Evolutionary conservation across 2,329 filamentous ascomycete genomes (phyloP).

Genomic region (Alternaria sp.): DNA sequence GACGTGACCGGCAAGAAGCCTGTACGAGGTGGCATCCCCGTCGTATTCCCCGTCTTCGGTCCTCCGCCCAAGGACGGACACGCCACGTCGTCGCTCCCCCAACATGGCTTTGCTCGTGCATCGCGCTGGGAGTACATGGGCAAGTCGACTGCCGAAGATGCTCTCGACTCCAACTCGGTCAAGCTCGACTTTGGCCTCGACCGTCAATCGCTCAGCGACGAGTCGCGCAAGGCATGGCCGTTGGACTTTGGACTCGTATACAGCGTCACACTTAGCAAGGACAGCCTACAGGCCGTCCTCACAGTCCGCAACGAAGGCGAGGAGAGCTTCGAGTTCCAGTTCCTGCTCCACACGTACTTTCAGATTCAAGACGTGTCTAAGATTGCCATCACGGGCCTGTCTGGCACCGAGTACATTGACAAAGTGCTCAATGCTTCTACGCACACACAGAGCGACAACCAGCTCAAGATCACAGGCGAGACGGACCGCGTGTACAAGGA

Average conservation of each 20-base stretch:
- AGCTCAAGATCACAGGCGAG: slow-evolving; percentile 77
- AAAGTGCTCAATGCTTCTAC: slow-evolving; percentile 75
- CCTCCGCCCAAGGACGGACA: slow-evolving; percentile 75
- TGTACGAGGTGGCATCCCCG: slow-evolving; percentile 88
- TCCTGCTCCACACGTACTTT: slow-evolving; percentile 91
- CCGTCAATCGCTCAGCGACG: slow-evolving; percentile 72
- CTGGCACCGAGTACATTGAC: slow-evolving; percentile 80
- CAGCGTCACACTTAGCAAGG: slow-evolving; percentile 83
- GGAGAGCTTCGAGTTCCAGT: slow-evolving; percentile 87
- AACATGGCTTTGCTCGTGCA: slow-evolving; percentile 94
- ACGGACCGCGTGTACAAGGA: slow-evolving; percentile 86
- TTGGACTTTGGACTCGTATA: slow-evolving; percentile 91
- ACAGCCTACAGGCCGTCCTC: slow-evolving; percentile 79
- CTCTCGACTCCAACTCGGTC: slow-evolving; percentile 65
- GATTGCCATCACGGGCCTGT: slow-evolving; percentile 77
- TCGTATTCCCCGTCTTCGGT: slow-evolving; percentile 96
- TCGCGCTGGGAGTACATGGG: slow-evolving; percentile 94
- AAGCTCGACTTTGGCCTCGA: slow-evolving; percentile 97
- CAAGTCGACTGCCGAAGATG: slow-evolving; percentile 76
- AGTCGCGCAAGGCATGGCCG: slow-evolving; percentile 78
- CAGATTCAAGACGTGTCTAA: slow-evolving; percentile 82
- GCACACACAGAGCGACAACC: slow-evolving; percentile 70
- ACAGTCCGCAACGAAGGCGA: slow-evolving; percentile 89
- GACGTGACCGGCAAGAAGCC: slow-evolving; percentile 87
- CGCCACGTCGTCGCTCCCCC: slow-evolving; percentile 80